Evolutionary conservation across 176 grass and related monocot species (phyloP).

Genomic region (Secale cereale): DNA sequence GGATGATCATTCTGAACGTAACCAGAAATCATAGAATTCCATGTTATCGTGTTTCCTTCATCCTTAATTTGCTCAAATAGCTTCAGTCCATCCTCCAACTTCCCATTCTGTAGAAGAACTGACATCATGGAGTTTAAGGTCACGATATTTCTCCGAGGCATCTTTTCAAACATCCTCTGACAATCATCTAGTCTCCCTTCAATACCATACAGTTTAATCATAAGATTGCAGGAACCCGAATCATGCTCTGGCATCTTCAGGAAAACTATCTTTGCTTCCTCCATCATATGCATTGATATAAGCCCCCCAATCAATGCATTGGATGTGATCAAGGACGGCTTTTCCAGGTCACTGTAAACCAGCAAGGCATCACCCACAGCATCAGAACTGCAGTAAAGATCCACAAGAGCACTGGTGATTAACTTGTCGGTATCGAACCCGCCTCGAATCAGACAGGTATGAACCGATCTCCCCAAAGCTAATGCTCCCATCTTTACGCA

Average conservation of each 20-base stretch:
- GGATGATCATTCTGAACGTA: conserved; percentile 45
- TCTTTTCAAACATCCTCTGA: conserved; percentile 45
- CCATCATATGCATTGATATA: conserved; percentile 24
- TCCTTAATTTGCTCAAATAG: conserved; percentile 54
- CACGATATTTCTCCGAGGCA: conserved; percentile 54
- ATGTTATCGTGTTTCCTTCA: conserved; percentile 42
- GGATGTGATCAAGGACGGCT: conserved; percentile 41
- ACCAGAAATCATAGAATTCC: conserved; percentile 70
- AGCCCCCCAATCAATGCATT: conserved; percentile 45
- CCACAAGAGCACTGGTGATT: conserved; percentile 49
- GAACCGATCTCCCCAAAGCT: conserved; percentile 40
- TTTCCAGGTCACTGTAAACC: conserved; percentile 31
- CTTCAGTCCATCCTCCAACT: conserved; percentile 44
- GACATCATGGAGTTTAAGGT: conserved; percentile 61
- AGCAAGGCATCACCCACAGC: conserved; percentile 33
- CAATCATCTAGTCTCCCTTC: conserved; percentile 49
- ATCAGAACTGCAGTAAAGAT: conserved; percentile 51
- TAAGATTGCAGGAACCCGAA: conserved; percentile 54
- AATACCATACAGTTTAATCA: conserved; percentile 43
- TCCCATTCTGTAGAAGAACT: conserved; percentile 39
- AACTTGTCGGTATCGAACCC: conserved; percentile 39
- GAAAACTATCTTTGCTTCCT: conserved; percentile 40
- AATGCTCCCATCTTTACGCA: conserved; percentile 37
- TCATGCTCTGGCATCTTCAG: conserved; percentile 32
- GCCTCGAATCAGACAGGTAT: conserved; percentile 33